phyloP scores from a whole-genome alignment of 495 filamentous ascomycete genomes.

The Aspergillus sparsus region DNA sequence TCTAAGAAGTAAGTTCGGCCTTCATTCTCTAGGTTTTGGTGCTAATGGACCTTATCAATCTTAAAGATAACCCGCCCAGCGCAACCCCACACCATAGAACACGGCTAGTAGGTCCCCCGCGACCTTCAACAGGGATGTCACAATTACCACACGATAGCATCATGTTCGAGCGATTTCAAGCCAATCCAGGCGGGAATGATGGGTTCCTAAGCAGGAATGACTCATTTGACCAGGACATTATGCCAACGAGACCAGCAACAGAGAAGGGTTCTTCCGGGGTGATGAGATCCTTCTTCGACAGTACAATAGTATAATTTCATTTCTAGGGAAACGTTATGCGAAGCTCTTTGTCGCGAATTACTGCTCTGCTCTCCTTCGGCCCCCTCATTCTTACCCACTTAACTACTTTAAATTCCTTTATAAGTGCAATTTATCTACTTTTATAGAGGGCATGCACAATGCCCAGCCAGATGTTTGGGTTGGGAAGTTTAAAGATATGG shows the following conservation, averaged over 20 bases:
- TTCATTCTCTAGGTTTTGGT: background rate
- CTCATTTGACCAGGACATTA: conserved; percentile 4
- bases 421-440: too few relatives aligned
- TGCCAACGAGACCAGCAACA: conserved; percentile 1
- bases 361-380: too few relatives aligned
- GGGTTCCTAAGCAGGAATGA: background rate
- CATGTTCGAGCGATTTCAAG: conserved; percentile 23
- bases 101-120: conserved; percentile 19
- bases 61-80: conserved; percentile 18
- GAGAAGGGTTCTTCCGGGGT: conserved; percentile 9
- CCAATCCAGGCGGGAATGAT: background rate
- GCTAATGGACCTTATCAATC: conserved; percentile 1
- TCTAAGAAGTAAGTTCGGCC: conserved; percentile 25
- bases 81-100: conserved; percentile 29
- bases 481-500: too few relatives aligned
- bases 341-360: too few relatives aligned
- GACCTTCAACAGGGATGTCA: conserved; percentile 23
- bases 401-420: too few relatives aligned
- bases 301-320: conserved; percentile 13
- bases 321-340: background rate
- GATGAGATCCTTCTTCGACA: conserved; percentile 23
- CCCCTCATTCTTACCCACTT: too few relatives aligned
- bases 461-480: too few relatives aligned
- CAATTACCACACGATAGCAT: conserved; percentile 22
- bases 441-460: too few relatives aligned